phyloP scores from a whole-genome alignment of 2,329 filamentous ascomycete genomes.

The Dothideomycetes sp. region DNA sequence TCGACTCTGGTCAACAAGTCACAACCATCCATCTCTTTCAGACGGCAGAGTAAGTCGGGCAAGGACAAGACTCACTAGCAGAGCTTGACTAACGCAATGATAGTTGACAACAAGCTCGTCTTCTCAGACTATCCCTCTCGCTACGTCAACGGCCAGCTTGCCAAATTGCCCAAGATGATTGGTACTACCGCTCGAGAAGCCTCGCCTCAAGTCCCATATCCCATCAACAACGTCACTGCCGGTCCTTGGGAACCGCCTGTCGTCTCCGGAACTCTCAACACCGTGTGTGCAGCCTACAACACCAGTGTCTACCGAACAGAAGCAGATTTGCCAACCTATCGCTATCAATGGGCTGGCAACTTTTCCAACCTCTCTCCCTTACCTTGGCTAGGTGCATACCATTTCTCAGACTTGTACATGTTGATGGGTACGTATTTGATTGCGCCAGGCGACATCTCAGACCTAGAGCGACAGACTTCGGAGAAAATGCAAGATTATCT shows the following conservation, averaged over 20 bases:
- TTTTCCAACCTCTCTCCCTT: conserved; percentile 28
- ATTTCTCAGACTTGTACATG: conserved; percentile 27
- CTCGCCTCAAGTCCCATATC: conserved; percentile 24
- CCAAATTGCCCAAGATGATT: conserved; percentile 26
- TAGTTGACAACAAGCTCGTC: conserved; percentile 16
- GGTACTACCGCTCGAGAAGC: conserved; percentile 29
- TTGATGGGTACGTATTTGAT: conserved; percentile 29
- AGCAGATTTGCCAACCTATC: conserved; percentile 25
- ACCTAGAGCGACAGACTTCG: conserved; percentile 24
- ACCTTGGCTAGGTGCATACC: conserved; percentile 30
- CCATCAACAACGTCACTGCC: too few species aligned
- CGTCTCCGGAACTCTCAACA: conserved; percentile 9
- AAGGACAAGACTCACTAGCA: too few species aligned
- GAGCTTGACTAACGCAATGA: too few species aligned
- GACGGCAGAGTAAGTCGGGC: too few species aligned
- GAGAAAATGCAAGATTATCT: conserved; percentile 30
- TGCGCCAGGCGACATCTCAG: conserved; percentile 21
- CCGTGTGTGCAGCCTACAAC: conserved; percentile 26
- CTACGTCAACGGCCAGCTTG: conserved; percentile 22
- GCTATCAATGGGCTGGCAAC: conserved; percentile 31
- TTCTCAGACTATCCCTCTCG: conserved; percentile 29
- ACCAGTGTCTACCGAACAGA: conserved; percentile 22
- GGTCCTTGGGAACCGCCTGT: conserved; percentile 16
- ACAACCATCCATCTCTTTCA: too few species aligned
- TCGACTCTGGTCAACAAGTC: too few species aligned